phyloP scores from a whole-genome alignment of 345 rosid species.

The Lumnitzera racemosa region DNA sequence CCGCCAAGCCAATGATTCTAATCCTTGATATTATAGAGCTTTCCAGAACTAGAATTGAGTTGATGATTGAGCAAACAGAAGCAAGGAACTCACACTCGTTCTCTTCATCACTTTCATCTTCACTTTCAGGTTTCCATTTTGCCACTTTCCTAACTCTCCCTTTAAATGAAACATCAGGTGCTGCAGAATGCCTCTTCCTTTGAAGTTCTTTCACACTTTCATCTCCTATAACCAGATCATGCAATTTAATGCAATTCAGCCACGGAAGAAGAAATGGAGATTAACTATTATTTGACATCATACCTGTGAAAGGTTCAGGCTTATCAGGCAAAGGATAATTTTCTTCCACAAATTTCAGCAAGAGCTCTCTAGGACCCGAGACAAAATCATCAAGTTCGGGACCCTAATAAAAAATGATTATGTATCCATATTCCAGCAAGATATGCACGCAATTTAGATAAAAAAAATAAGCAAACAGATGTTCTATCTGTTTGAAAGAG shows the following conservation, averaged over 20 bases:
- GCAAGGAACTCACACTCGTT: constrained; percentile 60
- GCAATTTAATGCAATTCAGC: constrained; percentile 3
- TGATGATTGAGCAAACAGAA: background rate
- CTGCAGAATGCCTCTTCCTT: constrained; percentile 86
- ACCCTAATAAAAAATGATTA: constrained; percentile 41
- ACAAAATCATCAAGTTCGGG: constrained; percentile 97
- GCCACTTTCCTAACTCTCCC: constrained; percentile 97
- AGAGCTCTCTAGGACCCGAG: constrained; percentile 96
- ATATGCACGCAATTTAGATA: constrained; percentile 3
- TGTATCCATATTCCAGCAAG: constrained; percentile 5
- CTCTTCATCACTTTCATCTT: constrained; percentile 78
- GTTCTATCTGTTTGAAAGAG: background rate
- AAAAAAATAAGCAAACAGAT: constrained; percentile 5
- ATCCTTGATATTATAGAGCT: no score
- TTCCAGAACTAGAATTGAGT: no score
- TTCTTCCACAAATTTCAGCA: constrained; percentile 96
- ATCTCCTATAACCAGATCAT: constrained; percentile 48
- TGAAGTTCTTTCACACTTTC: constrained; percentile 81
- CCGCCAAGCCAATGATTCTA: no score
- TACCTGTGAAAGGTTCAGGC: constrained; percentile 89
- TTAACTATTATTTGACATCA: background rate
- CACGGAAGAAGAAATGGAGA: background rate
- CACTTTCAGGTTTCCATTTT: constrained; percentile 78
- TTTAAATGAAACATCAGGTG: constrained; percentile 77
- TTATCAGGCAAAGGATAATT: constrained; percentile 91